Evolutionary conservation across 495 filamentous ascomycete genomes (phyloP).

Genomic region (Lepraria neglecta): DNA sequence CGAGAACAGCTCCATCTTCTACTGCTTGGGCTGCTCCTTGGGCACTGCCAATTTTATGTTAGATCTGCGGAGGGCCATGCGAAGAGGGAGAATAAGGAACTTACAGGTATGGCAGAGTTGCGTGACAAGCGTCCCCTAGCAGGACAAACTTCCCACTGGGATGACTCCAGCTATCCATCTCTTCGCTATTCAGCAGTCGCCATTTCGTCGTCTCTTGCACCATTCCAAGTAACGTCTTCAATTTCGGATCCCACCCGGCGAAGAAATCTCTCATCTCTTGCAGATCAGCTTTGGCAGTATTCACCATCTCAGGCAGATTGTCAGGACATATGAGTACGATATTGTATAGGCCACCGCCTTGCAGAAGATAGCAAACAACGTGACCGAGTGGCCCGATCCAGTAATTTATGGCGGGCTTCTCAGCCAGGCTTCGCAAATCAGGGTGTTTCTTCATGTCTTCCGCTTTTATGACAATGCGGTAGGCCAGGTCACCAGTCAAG

Average conservation of each 20-base stretch:
- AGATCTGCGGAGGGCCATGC: neutral
- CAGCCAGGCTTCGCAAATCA: constrained; percentile 34
- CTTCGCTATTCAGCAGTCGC: constrained; percentile 33
- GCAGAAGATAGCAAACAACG: constrained; percentile 52
- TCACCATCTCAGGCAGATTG: constrained; percentile 53
- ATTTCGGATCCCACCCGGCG: constrained; percentile 47
- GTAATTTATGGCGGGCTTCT: constrained; percentile 27
- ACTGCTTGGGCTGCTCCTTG: constrained; percentile 51
- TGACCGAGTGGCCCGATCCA: constrained; percentile 49
- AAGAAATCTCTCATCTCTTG: constrained; percentile 62
- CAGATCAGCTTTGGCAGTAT: constrained; percentile 50
- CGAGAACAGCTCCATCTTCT: constrained; percentile 51
- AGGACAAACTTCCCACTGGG: constrained; percentile 50
- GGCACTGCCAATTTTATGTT: constrained; percentile 23
- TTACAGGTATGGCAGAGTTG: constrained; percentile 54
- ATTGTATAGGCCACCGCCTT: constrained; percentile 48
- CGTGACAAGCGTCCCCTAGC: constrained; percentile 64
- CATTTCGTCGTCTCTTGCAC: constrained; percentile 52
- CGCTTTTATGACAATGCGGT: constrained; percentile 49
- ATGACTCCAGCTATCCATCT: constrained; percentile 46
- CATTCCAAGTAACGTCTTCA: constrained; percentile 45
- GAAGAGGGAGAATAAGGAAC: neutral
- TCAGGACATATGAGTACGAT: constrained; percentile 63
- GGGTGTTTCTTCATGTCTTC: constrained; percentile 44
- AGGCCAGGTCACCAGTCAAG: constrained; percentile 56